Conservation (phyloP, 139 green algal genomes). For the Closterium sp. region DNA sequence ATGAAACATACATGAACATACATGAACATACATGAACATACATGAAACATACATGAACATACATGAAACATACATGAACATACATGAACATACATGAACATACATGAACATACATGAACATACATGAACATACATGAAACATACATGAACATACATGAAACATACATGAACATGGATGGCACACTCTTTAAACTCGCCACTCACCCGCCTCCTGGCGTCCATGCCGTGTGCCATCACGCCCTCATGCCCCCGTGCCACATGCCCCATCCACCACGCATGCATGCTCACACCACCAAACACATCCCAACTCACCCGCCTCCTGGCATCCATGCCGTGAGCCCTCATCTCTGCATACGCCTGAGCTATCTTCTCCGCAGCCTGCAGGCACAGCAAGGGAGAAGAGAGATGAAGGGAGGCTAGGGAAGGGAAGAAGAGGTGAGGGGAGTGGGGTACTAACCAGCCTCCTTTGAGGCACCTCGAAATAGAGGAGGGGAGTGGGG, state of each 20-base stretch:
- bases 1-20: not conserved
- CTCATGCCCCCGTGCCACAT: slow-evolving; percentile 79
- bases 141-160: not conserved
- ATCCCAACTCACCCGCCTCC: not conserved
- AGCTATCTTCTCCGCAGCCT: slow-evolving; percentile 74
- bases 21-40: not conserved
- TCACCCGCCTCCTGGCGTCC: not conserved
- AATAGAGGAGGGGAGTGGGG: no score
- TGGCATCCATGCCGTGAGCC: not conserved
- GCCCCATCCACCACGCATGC: slow-evolving; percentile 68
- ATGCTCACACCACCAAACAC: no score
- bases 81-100: no score
- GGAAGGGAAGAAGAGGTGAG: no score
- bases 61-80: not conserved
- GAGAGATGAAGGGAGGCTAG: no score
- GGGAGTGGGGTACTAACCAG: no score
- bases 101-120: no score
- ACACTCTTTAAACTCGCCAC: no score
- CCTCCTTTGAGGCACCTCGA: no score
- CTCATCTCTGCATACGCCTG: slow-evolving; percentile 80
- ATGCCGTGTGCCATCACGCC: slow-evolving; percentile 57
- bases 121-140: not conserved
- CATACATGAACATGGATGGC: not conserved
- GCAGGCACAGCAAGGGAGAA: slow-evolving; percentile 1
- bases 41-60: not conserved